These are phyloP conservation scores for Gillenia trifoliata DNA, from an alignment of 306 rosid species.

Conservation along the genomic window DNA sequence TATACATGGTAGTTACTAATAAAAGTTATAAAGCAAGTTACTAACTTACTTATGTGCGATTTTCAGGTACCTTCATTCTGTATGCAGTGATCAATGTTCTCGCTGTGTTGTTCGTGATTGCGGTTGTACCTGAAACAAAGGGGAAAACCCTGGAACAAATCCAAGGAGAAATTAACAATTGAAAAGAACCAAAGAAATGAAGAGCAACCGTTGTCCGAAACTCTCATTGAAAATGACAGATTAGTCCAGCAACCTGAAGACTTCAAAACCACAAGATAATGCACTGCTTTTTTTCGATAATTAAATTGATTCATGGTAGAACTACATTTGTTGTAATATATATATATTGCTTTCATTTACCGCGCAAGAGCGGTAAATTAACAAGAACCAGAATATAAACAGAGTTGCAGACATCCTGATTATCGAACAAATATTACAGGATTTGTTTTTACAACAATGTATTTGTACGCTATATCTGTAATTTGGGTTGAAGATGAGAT, in stretches of 20 bases:
- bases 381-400: background rate
- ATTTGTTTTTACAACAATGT: background rate
- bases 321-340: background rate
- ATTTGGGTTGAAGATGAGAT: background rate
- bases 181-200: conserved; percentile 5
- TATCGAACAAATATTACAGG: background rate
- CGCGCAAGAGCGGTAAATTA: background rate
- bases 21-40: background rate
- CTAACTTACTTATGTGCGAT: conserved; percentile 13
- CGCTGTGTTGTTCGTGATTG: conserved; percentile 56
- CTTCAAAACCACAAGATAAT: background rate
- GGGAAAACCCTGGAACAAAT: conserved; percentile 84
- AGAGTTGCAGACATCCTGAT: background rate
- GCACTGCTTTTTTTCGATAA: background rate
- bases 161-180: conserved; percentile 67
- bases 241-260: background rate
- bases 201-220: background rate
- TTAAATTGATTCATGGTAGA: background rate
- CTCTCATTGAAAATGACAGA: background rate
- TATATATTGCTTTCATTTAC: background rate
- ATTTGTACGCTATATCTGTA: background rate
- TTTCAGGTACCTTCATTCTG: conserved; percentile 79
- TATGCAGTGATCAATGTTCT: conserved; percentile 65
- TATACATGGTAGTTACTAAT: background rate
- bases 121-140: conserved; percentile 83